Conservation (phyloP, 2,329 filamentous ascomycete genomes). For the Elsinoe necatrix region DNA sequence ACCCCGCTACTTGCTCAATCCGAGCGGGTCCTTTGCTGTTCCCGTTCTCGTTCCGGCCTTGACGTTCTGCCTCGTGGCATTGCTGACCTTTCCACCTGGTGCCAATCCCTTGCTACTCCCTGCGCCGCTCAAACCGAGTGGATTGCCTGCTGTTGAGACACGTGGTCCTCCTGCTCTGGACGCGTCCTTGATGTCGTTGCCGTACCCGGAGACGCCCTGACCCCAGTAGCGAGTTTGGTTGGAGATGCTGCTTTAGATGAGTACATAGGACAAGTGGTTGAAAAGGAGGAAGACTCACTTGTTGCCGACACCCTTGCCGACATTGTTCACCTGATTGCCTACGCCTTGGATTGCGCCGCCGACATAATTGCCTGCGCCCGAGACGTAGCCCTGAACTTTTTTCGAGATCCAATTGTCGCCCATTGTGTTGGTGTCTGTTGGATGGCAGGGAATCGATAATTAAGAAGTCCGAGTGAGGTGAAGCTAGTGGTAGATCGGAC, state of each 20-base stretch:
- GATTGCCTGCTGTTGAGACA: constrained; percentile 39
- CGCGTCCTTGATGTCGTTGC: constrained; percentile 43
- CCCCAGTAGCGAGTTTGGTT: constrained; percentile 40
- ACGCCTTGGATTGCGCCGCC: constrained; percentile 37
- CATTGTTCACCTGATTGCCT: constrained; percentile 40
- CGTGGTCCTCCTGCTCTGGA: constrained; percentile 38
- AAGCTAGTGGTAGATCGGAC: constrained; percentile 1
- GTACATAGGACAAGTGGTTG: not conserved
- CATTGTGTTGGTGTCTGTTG: not conserved
- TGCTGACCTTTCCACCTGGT: constrained; percentile 1
- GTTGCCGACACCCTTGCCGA: constrained; percentile 37
- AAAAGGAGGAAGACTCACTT: constrained; percentile 25
- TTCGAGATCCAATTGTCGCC: constrained; percentile 40
- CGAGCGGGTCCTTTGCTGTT: constrained; percentile 36
- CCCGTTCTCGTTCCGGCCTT: constrained; percentile 25
- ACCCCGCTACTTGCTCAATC: constrained; percentile 25
- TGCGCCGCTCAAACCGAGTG: constrained; percentile 35
- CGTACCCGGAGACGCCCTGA: constrained; percentile 41
- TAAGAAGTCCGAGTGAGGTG: not conserved
- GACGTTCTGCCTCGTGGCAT: not conserved
- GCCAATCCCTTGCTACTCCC: constrained; percentile 26
- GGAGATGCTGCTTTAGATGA: constrained; percentile 30
- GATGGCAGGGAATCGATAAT: not conserved
- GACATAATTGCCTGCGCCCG: constrained; percentile 38
- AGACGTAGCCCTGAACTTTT: constrained; percentile 35